Evolutionary conservation across 805 yeast genomes (phyloP).

Genomic region (Wickerhamiella musiphila): DNA sequence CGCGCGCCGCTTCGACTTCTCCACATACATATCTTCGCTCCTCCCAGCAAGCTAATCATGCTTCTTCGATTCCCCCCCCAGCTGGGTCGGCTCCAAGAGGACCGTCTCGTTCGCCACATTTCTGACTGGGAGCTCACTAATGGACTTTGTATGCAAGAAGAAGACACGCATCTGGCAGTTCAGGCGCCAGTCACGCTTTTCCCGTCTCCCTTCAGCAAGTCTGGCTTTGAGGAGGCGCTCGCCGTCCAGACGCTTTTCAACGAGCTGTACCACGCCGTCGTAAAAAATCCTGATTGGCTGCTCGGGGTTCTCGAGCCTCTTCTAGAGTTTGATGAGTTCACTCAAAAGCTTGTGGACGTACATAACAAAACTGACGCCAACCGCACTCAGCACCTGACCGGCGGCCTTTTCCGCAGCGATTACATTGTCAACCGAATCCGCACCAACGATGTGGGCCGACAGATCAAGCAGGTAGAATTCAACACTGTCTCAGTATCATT

Average conservation of each 20-base stretch:
- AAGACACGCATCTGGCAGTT: slow-evolving; percentile 29
- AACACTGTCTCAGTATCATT: slow-evolving; percentile 92
- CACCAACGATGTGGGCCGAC: slow-evolving; percentile 21
- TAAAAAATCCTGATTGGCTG: slow-evolving; percentile 48
- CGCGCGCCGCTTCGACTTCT: too few species aligned
- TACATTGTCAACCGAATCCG: slow-evolving; percentile 46
- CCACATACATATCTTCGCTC: too few species aligned
- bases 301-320: slow-evolving; percentile 31
- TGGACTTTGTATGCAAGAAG: slow-evolving; percentile 73
- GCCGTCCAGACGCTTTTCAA: slow-evolving; percentile 53
- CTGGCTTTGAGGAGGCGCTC: slow-evolving; percentile 48
- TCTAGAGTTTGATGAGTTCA: slow-evolving; percentile 51
- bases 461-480: slow-evolving; percentile 86
- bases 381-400: slow-evolving; percentile 34
- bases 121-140: slow-evolving; percentile 64
- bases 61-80: slow-evolving; percentile 17
- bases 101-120: slow-evolving; percentile 17
- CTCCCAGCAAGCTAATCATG: slow-evolving; percentile 6
- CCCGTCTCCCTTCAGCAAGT: slow-evolving; percentile 75
- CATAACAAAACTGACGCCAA: slow-evolving; percentile 28
- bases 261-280: slow-evolving; percentile 50
- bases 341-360: slow-evolving; percentile 56
- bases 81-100: slow-evolving; percentile 13
- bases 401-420: slow-evolving; percentile 83
- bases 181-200: slow-evolving; percentile 78